phyloP scores from a whole-genome alignment of 208 protist species.

The Leishmania tropica region DNA sequence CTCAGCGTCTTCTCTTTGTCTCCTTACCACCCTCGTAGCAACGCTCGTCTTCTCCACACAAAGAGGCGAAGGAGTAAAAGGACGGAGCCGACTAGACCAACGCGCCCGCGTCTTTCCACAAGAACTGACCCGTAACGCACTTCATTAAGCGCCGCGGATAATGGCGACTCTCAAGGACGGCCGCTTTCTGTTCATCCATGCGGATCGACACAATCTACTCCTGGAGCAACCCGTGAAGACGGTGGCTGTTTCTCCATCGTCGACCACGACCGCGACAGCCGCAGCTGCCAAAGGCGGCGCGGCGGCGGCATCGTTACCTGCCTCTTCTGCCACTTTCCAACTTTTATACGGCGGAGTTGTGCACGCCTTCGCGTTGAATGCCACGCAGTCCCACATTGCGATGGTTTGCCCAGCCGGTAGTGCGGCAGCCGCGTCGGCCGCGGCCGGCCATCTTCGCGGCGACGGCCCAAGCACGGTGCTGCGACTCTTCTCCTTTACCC shows the following conservation, averaged over 20 bases:
- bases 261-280: neutral
- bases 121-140: neutral
- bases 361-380: constrained; percentile 36
- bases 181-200: constrained; percentile 18
- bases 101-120: neutral
- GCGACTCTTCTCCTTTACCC: constrained; percentile 26
- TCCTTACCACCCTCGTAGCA: neutral
- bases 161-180: constrained; percentile 18
- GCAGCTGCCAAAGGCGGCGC: neutral
- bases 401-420: constrained; percentile 26
- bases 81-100: neutral
- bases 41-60: neutral
- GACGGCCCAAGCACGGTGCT: constrained; percentile 11
- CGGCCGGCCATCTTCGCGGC: neutral
- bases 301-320: neutral
- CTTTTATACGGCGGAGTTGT: constrained; percentile 48
- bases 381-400: constrained; percentile 28
- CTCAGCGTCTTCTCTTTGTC: neutral
- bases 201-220: constrained; percentile 6
- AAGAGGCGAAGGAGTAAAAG: neutral
- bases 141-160: neutral
- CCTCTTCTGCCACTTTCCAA: constrained; percentile 6
- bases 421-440: constrained; percentile 16
- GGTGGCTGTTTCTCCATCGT: neutral
- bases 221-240: constrained; percentile 1